Evolutionary conservation across 1,284 basidiomycete species (phyloP).

Genomic region (Apiotrichum mycotoxinovorans): DNA sequence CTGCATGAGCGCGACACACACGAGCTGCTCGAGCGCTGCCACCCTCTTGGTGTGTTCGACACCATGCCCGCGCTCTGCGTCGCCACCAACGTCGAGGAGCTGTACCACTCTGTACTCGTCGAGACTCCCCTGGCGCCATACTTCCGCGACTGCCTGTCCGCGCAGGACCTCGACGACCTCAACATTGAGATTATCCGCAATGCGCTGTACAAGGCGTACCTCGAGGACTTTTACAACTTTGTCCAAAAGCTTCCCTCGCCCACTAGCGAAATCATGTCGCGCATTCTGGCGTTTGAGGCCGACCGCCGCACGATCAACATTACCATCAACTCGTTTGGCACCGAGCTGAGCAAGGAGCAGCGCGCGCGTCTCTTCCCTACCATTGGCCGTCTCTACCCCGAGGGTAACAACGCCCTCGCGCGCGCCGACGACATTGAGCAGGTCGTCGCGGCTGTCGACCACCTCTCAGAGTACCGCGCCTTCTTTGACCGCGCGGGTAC

Average conservation of each 20-base stretch:
- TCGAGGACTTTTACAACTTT: constrained; percentile 93
- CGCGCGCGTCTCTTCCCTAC: constrained; percentile 93
- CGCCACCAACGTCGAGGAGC: constrained; percentile 97
- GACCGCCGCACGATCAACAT: constrained; percentile 97
- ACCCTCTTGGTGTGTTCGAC: constrained; percentile 95
- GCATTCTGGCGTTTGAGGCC: constrained; percentile 90
- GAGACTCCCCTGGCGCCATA: constrained; percentile 97
- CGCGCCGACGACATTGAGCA: constrained; percentile 94
- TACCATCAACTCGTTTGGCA: constrained; percentile 98
- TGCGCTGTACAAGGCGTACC: constrained; percentile 98
- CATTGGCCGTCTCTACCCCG: constrained; percentile 90
- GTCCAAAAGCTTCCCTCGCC: constrained; percentile 74
- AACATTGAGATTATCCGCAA: constrained; percentile 99
- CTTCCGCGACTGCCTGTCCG: constrained; percentile 92
- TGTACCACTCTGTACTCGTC: constrained; percentile 94
- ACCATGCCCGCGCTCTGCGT: constrained; percentile 99
- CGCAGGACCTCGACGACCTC: constrained; percentile 93
- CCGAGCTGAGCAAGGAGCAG: constrained; percentile 90
- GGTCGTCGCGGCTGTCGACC: constrained; percentile 82
- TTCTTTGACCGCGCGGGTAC: constrained; percentile 72
- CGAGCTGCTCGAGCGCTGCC: constrained; percentile 92
- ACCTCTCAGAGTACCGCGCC: constrained; percentile 78
- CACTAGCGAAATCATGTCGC: constrained; percentile 83
- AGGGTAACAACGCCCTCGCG: constrained; percentile 90
- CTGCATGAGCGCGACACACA: constrained; percentile 96